Conservation (phyloP, 1,284 basidiomycete genomes). For the Leccinum brunneo-olivaceum region DNA sequence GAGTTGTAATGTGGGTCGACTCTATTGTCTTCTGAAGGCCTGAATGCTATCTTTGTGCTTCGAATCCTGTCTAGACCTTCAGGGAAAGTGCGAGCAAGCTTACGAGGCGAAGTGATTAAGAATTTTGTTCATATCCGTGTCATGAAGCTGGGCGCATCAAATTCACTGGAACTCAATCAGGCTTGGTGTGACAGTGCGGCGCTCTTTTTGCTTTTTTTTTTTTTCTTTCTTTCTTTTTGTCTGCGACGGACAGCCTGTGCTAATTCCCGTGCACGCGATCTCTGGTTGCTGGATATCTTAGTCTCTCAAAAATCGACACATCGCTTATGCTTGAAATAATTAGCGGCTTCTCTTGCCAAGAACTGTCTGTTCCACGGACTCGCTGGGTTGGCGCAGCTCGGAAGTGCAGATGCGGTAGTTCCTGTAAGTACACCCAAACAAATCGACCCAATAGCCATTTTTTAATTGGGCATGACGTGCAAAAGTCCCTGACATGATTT, state of each 20-base stretch:
- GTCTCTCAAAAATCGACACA: slow-evolving; percentile 11
- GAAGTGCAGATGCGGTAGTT: slow-evolving; percentile 4
- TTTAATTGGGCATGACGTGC: neutral
- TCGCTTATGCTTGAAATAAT: slow-evolving; percentile 8
- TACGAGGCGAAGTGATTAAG: slow-evolving; percentile 4
- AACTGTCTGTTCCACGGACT: neutral
- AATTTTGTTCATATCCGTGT: slow-evolving; percentile 24
- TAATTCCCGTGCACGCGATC: slow-evolving; percentile 20
- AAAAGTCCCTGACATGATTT: neutral
- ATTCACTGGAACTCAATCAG: slow-evolving; percentile 3
- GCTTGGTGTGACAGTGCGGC: slow-evolving; percentile 7
- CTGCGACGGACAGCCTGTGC: slow-evolving; percentile 5
- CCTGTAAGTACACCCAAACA: neutral
- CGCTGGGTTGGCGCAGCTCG: slow-evolving; percentile 3
- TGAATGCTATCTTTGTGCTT: slow-evolving; percentile 14
- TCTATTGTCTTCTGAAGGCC: slow-evolving; percentile 13
- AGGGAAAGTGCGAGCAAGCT: slow-evolving; percentile 1
- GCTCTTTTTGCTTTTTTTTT: too few species aligned
- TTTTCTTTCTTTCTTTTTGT: too few species aligned
- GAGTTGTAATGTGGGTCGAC: slow-evolving; percentile 35
- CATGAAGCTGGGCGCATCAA: slow-evolving; percentile 21
- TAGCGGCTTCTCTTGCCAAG: slow-evolving; percentile 7
- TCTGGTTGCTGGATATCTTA: slow-evolving; percentile 5
- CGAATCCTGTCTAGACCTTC: slow-evolving; percentile 7
- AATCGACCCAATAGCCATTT: neutral